phyloP scores from a whole-genome alignment of 768 basidiomycete species.

The Lactarius hatsudake region DNA sequence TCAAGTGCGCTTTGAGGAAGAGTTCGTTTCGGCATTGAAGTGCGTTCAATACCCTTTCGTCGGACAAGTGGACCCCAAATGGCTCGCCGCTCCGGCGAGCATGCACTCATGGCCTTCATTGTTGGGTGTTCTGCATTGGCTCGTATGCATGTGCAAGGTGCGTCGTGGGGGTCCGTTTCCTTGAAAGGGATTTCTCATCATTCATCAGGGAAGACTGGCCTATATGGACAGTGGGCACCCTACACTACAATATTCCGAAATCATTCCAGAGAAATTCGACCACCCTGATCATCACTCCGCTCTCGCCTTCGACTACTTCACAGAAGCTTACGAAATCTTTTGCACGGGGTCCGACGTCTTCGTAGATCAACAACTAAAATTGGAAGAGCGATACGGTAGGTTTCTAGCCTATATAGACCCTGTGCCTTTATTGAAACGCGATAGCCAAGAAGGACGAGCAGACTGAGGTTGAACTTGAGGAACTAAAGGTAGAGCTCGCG shows the following conservation, averaged over 20 bases:
- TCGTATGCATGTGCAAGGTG: conserved; percentile 84
- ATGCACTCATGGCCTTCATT: conserved; percentile 91
- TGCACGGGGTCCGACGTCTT: conserved; percentile 66
- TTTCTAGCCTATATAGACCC: not conserved
- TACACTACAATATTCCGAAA: conserved; percentile 58
- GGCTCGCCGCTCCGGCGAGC: conserved; percentile 83
- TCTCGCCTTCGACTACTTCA: conserved; percentile 72
- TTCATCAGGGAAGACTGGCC: conserved; percentile 34
- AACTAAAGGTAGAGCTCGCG: conserved; percentile 47
- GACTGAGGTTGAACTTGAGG: conserved; percentile 62
- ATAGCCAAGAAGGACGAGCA: conserved; percentile 69
- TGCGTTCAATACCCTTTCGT: conserved; percentile 80
- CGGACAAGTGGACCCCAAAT: conserved; percentile 76
- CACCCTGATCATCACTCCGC: conserved; percentile 71
- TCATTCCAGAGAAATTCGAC: conserved; percentile 73
- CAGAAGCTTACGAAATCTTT: conserved; percentile 65
- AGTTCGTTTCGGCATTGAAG: conserved; percentile 72
- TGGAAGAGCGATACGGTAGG: conserved; percentile 79
- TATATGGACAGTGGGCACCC: conserved; percentile 65
- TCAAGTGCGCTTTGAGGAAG: conserved; percentile 69
- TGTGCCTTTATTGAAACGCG: not conserved
- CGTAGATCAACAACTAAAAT: conserved; percentile 60
- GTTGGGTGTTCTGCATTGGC: conserved; percentile 89
- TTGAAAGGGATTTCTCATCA: conserved; percentile 2
- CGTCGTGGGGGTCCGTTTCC: conserved; percentile 26